Percentiles rank a stretch among this genome's conserved stretches.
These are phyloP conservation scores for Geosiphon pyriformis DNA, from an alignment of 192 early-diverging fungal species.

Conservation along the genomic window DNA sequence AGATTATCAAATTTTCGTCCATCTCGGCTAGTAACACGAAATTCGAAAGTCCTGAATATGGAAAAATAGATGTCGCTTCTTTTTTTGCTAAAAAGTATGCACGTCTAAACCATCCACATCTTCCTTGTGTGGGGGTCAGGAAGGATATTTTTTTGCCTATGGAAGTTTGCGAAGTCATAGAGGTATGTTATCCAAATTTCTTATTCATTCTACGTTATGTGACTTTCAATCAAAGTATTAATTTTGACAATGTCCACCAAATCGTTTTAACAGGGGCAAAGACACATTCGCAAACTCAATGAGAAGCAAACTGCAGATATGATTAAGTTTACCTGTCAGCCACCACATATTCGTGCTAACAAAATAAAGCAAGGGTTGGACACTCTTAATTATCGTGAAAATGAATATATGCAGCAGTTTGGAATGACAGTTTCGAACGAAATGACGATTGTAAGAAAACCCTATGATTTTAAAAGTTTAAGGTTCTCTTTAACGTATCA, in stretches of 20 bases:
- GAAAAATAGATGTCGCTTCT: constrained; percentile 58
- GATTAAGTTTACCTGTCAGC: constrained; percentile 88
- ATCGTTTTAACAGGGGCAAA: constrained; percentile 57
- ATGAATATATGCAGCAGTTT: constrained; percentile 71
- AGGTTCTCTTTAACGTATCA: neutral
- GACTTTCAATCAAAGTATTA: neutral
- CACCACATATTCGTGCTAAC: constrained; percentile 71
- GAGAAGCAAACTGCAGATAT: constrained; percentile 88
- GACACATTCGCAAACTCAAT: constrained; percentile 74
- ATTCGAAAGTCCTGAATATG: constrained; percentile 55
- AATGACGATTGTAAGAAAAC: constrained; percentile 52
- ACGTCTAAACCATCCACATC: constrained; percentile 64
- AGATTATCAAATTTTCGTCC: constrained; percentile 59
- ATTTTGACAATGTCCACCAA: neutral
- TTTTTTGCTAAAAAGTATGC: constrained; percentile 77
- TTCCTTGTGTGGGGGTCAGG: constrained; percentile 78
- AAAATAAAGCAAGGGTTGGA: constrained; percentile 71
- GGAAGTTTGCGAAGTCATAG: constrained; percentile 80
- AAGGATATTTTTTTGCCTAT: constrained; percentile 74
- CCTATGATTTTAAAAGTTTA: neutral
- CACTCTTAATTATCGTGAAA: constrained; percentile 57
- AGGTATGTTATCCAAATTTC: constrained; percentile 9
- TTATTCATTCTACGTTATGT: neutral
- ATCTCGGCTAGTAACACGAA: constrained; percentile 62
- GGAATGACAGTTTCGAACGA: constrained; percentile 60